Evolutionary conservation across 371 early-diverging fungal genomes (phyloP).

Genomic region (Mitosporidium daphniae): DNA sequence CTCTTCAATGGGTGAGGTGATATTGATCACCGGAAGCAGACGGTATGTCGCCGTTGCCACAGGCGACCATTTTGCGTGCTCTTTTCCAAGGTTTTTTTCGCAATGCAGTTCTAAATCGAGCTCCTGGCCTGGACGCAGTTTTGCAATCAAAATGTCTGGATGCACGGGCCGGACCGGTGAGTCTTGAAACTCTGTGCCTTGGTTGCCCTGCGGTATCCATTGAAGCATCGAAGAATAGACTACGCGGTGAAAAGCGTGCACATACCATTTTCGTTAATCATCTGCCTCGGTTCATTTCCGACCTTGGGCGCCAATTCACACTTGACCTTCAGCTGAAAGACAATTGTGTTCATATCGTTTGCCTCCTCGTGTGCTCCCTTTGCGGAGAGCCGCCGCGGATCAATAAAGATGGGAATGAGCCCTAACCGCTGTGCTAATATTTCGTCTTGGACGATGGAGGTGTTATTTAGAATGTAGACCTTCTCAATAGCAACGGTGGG

Average conservation of each 20-base stretch:
- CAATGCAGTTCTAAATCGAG: conserved; percentile 54
- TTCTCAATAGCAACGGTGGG: conserved; percentile 43
- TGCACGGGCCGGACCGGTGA: conserved; percentile 26
- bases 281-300: conserved; percentile 1
- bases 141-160: conserved; percentile 59
- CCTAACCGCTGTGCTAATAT: conserved; percentile 85
- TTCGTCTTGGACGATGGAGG: conserved; percentile 77
- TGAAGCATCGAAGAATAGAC: conserved; percentile 37
- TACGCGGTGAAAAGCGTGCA: no score
- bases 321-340: conserved; percentile 34
- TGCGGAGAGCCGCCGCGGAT: conserved; percentile 25
- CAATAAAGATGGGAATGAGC: conserved; percentile 59
- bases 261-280: no score
- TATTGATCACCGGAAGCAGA: conserved; percentile 53
- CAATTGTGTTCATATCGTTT: conserved; percentile 65
- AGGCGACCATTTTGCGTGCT: conserved; percentile 93
- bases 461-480: conserved; percentile 70
- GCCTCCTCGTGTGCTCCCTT: conserved; percentile 15
- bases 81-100: conserved; percentile 61
- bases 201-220: conserved; percentile 59
- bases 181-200: conserved; percentile 22
- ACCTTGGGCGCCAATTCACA: conserved; percentile 17
- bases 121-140: conserved; percentile 61
- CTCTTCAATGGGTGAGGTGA: conserved; percentile 36
- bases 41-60: conserved; percentile 87